Base-by-base conservation (phyloP, 768 basidiomycete genomes). In the Pleurotus djamor region DNA sequence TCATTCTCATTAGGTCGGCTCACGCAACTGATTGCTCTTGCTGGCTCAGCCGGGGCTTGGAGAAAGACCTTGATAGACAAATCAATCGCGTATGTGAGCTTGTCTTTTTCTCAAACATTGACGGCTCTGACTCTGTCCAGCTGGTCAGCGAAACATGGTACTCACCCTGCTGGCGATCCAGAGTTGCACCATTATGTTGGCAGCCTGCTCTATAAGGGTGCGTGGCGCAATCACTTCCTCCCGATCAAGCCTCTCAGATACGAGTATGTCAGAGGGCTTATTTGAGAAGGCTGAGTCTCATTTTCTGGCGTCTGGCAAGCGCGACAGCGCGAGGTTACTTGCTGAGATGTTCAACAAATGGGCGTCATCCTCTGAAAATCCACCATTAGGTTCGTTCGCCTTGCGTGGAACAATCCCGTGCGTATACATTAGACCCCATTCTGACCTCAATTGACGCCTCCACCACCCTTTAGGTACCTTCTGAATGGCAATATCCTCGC, bases 401-500 rank as follows among this genome's bases (percentile, higher is more conserved):
- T 75, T 95, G 28, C 87, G 92, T 48, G 94, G 92, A 35, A 86
- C 84, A 8, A 78, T 99, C 57, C 94, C 96, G 89, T 96, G 70
- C 58, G 88, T 80, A 36, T n/a, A 28, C 3, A 28, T 28, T 3
- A 28, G 21, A 28, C n/a, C 17, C 49, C 32, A 37, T 32, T 37
- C 37, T 41, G n/a, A 52, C 57, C 32, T 41, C 33, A 28, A 14
- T 55, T 7, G 4, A n/a, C 38, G 9, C 43, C 50, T 33, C 59
- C 3, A 28, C 48, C 57, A 35, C 51, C 43, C 37, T 16, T 13
- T 66, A 92, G 91, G 59, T 92, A 91, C 66, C 77, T 95, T 21
- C 83, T 83, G 61, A 92, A 94, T 56, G 92, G 93, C 13, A 94
- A 94, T 63, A 89, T 99, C 67, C 84, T 94, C n/a, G 92, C 92